Conservation (phyloP, 768 basidiomycete species). For the Phanerochaete carnosa region DNA sequence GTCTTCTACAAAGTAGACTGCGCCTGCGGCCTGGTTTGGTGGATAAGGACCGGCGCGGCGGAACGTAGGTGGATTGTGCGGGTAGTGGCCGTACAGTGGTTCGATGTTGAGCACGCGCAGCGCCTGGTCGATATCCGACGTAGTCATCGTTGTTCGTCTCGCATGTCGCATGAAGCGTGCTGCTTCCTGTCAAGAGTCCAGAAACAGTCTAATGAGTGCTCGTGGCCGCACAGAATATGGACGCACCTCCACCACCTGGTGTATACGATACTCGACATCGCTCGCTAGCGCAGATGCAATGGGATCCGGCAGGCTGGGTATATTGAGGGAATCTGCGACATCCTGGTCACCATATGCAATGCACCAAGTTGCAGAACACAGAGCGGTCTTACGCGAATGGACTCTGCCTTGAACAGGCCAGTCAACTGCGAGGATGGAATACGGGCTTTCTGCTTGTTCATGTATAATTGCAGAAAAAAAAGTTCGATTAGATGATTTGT, state of each 20-base stretch:
- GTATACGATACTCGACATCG: conserved; percentile 95
- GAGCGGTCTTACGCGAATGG: conserved; percentile 22
- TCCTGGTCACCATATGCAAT: conserved; percentile 49
- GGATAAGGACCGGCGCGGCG: conserved; percentile 49
- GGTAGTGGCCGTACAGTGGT: conserved; percentile 84
- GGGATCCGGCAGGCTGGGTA: conserved; percentile 68
- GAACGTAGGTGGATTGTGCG: conserved; percentile 61
- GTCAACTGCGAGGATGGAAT: conserved; percentile 14
- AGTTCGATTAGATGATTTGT: background rate
- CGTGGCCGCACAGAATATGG: background rate
- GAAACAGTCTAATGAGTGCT: background rate
- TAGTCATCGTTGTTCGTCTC: conserved; percentile 83
- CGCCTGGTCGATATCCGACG: conserved; percentile 90
- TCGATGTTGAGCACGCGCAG: conserved; percentile 94
- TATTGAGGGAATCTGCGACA: conserved; percentile 83
- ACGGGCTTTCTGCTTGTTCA: conserved; percentile 22
- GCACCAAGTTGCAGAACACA: conserved; percentile 8
- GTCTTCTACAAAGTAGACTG: conserved; percentile 93
- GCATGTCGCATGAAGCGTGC: conserved; percentile 96
- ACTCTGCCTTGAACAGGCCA: conserved; percentile 29
- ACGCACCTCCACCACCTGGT: conserved; percentile 86
- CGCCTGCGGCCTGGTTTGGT: conserved; percentile 48
- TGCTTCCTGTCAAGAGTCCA: conserved; percentile 70
- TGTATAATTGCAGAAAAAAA: background rate
- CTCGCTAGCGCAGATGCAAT: conserved; percentile 86